Evolutionary conservation across 2,329 filamentous ascomycete genomes (phyloP).

Genomic region (Ophiostoma ips): DNA sequence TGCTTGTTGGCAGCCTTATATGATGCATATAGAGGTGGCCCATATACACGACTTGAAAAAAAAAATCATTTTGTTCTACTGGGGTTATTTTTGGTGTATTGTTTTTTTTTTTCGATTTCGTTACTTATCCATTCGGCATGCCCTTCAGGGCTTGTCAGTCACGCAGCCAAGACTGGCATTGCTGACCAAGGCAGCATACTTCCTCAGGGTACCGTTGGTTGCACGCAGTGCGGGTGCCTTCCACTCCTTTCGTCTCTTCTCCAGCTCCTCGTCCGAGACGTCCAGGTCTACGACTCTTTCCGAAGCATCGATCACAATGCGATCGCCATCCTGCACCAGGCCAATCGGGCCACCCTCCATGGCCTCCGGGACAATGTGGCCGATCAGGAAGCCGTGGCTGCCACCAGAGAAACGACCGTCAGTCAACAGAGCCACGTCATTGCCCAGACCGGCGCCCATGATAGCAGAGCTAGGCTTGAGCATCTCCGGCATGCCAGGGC

Average conservation of each 20-base stretch:
- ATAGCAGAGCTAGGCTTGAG: constrained; percentile 84
- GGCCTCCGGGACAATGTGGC: constrained; percentile 78
- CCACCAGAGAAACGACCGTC: constrained; percentile 69
- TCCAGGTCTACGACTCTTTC: constrained; percentile 54
- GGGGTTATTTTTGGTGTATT: neutral
- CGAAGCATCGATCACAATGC: constrained; percentile 70
- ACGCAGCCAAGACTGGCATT: constrained; percentile 47
- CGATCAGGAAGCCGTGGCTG: constrained; percentile 75
- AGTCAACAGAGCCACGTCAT: constrained; percentile 61
- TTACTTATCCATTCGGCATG: neutral
- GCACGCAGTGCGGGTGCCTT: constrained; percentile 44
- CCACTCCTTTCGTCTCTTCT: constrained; percentile 44
- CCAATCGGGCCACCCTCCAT: constrained; percentile 76
- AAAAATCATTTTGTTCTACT: too few relatives aligned
- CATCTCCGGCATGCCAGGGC: constrained; percentile 91
- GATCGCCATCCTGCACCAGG: constrained; percentile 67
- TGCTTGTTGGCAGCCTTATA: too few relatives aligned
- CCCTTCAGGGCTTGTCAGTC: constrained; percentile 26
- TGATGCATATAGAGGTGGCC: too few relatives aligned
- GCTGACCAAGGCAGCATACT: constrained; percentile 50
- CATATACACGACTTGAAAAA: too few relatives aligned
- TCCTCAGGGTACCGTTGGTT: constrained; percentile 51
- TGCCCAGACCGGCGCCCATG: constrained; percentile 75
- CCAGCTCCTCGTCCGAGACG: constrained; percentile 51
- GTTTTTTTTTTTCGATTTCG: constrained; percentile 1